These are phyloP conservation scores for Daldinia caldariorum DNA, from an alignment of 495 filamentous ascomycete genomes.

Conservation along the genomic window DNA sequence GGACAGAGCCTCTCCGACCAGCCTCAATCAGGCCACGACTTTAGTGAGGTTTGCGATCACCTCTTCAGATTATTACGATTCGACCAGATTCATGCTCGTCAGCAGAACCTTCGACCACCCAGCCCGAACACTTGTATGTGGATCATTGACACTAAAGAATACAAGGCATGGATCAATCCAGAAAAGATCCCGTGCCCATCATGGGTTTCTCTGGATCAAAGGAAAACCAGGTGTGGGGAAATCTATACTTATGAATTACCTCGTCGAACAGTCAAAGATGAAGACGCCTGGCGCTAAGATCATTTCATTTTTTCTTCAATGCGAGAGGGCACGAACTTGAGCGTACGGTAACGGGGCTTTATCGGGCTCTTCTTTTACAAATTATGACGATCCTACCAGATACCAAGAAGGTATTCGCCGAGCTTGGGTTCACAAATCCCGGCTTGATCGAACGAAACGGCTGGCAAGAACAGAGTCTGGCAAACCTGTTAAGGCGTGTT, in stretches of 20 bases:
- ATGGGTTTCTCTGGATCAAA: slow-evolving; percentile 1
- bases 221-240: background rate
- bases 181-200: background rate
- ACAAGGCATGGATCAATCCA: background rate
- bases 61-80: background rate
- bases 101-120: background rate
- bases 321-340: no score
- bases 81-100: background rate
- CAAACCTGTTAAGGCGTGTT: background rate
- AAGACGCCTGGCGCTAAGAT: no score
- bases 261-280: background rate
- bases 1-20: no score
- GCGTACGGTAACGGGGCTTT: no score
- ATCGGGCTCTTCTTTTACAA: background rate
- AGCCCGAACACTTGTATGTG: background rate
- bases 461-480: background rate
- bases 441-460: background rate
- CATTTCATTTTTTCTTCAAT: no score
- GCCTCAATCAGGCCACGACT: no score
- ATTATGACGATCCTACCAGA: background rate
- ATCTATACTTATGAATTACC: background rate
- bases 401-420: background rate
- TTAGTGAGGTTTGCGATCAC: background rate
- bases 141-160: background rate
- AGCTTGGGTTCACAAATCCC: background rate